Evolutionary conservation across 805 yeast genomes (phyloP).

Genomic region (Candida easanensis): DNA sequence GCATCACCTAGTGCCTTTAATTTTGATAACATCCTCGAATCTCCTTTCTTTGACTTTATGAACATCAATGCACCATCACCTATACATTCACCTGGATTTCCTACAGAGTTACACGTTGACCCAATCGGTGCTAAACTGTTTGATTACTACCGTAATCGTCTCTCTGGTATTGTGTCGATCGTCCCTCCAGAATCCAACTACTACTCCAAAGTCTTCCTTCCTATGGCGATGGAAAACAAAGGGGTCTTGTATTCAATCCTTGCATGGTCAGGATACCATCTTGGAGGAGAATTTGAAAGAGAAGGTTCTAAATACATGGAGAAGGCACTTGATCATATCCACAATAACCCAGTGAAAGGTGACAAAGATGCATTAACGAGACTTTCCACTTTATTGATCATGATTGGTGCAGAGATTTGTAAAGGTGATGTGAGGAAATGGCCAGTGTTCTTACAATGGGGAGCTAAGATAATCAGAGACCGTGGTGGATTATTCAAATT

Average conservation of each 20-base stretch:
- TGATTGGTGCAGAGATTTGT: constrained; percentile 81
- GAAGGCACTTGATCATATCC: constrained; percentile 43
- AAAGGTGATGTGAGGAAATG: constrained; percentile 78
- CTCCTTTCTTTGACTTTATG: constrained; percentile 15
- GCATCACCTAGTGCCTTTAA: background rate
- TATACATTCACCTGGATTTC: constrained; percentile 16
- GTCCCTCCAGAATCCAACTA: constrained; percentile 49
- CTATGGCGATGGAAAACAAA: constrained; percentile 47
- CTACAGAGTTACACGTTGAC: constrained; percentile 33
- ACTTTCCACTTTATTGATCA: constrained; percentile 62
- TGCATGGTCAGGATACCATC: constrained; percentile 51
- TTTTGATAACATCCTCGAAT: constrained; percentile 9
- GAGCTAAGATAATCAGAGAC: constrained; percentile 56
- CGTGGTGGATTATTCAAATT: constrained; percentile 60
- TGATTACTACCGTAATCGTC: constrained; percentile 47
- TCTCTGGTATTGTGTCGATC: constrained; percentile 46
- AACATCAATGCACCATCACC: constrained; percentile 16
- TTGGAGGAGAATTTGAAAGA: constrained; percentile 35
- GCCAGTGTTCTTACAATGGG: constrained; percentile 64
- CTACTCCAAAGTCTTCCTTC: constrained; percentile 49
- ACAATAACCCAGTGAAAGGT: constrained; percentile 28
- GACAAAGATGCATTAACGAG: constrained; percentile 34
- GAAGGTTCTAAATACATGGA: constrained; percentile 50
- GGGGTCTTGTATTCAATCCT: constrained; percentile 50
- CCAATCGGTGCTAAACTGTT: constrained; percentile 42